phyloP scores from a whole-genome alignment of 352 stramenopile genomes.

The Globisporangium cederbergense region DNA sequence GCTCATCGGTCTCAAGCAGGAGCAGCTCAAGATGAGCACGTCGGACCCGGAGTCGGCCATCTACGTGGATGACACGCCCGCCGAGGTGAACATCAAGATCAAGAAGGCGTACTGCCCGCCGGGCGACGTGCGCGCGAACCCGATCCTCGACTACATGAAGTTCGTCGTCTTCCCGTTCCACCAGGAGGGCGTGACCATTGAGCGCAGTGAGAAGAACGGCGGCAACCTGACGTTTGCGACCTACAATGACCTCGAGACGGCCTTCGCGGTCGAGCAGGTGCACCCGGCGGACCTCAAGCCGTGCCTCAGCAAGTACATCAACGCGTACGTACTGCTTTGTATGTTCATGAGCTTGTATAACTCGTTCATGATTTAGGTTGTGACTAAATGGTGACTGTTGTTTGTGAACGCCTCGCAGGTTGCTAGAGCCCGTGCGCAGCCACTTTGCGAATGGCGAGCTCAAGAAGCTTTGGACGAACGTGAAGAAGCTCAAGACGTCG shows the following conservation, averaged over 20 bases:
- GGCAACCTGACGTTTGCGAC: conserved; percentile 86
- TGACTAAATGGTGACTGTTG: background rate
- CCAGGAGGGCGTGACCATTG: conserved; percentile 61
- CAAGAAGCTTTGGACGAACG: conserved; percentile 94
- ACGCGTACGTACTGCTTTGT: conserved; percentile 41
- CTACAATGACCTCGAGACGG: conserved; percentile 89
- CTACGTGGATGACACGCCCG: conserved; percentile 96
- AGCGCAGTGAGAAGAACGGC: conserved; percentile 83
- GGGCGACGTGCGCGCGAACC: conserved; percentile 88
- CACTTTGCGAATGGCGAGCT: conserved; percentile 94
- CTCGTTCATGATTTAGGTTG: background rate
- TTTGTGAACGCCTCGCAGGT: conserved; percentile 13
- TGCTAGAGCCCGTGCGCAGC: conserved; percentile 95
- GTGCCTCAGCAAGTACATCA: conserved; percentile 91
- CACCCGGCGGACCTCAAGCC: conserved; percentile 97
- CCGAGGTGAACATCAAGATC: conserved; percentile 96
- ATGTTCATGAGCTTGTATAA: background rate
- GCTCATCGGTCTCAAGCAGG: conserved; percentile 97
- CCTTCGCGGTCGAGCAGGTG: conserved; percentile 90
- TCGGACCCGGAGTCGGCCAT: conserved; percentile 97
- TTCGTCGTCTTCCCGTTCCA: conserved; percentile 92
- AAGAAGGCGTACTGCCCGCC: conserved; percentile 98
- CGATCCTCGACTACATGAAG: conserved; percentile 96
- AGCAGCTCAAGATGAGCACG: conserved; percentile 99
- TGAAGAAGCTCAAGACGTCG: conserved; percentile 87